Conservation (phyloP, 2,329 filamentous ascomycete species). For the Decorospora gaudefroyi region DNA sequence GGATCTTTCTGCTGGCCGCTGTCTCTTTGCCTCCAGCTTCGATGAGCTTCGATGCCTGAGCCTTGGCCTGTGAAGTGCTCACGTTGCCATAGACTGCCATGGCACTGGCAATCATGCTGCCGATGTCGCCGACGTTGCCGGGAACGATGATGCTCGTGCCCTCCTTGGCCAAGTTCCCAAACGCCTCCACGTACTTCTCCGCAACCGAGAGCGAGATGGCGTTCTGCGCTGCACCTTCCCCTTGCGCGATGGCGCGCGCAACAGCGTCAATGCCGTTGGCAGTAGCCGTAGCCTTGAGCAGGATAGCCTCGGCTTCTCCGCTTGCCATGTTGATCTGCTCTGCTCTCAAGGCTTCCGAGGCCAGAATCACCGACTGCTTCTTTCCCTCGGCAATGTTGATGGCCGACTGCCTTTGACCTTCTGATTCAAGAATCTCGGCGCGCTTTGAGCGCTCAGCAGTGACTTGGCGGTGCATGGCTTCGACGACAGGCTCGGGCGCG, state of each 20-base stretch:
- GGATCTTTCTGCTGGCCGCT: constrained; percentile 37
- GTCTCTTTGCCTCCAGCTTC: constrained; percentile 23
- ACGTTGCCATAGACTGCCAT: constrained; percentile 96
- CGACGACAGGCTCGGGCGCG: constrained; percentile 88
- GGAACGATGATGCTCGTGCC: constrained; percentile 94
- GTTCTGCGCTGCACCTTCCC: constrained; percentile 74
- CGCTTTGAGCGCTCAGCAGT: constrained; percentile 97
- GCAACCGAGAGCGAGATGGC: constrained; percentile 88
- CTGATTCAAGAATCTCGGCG: constrained; percentile 94
- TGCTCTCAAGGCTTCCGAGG: constrained; percentile 84
- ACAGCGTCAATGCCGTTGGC: constrained; percentile 88
- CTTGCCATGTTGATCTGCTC: constrained; percentile 92
- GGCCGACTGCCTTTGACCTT: constrained; percentile 93
- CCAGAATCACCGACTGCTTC: constrained; percentile 96
- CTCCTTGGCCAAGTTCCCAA: constrained; percentile 89
- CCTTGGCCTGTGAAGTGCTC: constrained; percentile 74
- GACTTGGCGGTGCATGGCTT: constrained; percentile 97
- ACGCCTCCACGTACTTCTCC: constrained; percentile 97
- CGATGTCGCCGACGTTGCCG: constrained; percentile 94
- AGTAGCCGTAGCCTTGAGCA: constrained; percentile 82
- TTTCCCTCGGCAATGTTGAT: constrained; percentile 99
- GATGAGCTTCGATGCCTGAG: constrained; percentile 60
- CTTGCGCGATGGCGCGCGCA: constrained; percentile 72
- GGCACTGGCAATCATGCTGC: constrained; percentile 94
- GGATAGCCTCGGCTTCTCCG: constrained; percentile 93